Conservation (phyloP, 2,329 filamentous ascomycete species). For the Fusarium scirpi region DNA sequence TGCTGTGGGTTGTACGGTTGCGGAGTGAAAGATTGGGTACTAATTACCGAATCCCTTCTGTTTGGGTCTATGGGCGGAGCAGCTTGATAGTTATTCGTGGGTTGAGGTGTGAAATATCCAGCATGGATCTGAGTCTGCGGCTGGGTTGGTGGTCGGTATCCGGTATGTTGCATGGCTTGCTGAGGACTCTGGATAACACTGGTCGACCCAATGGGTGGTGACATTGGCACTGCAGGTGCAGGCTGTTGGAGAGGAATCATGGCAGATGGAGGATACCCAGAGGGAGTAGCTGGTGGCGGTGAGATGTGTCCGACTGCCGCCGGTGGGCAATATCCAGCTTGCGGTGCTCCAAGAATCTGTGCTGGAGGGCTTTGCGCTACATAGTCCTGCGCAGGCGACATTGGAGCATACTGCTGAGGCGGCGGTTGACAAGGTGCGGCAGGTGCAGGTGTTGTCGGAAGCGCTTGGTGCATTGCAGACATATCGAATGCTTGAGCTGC, state of each 20-base stretch:
- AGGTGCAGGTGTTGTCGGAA: constrained; percentile 1
- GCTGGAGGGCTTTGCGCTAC: not conserved
- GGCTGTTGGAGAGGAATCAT: not conserved
- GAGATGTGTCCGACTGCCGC: constrained; percentile 13
- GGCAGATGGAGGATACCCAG: not conserved
- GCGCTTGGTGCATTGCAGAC: constrained; percentile 25
- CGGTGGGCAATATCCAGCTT: not conserved
- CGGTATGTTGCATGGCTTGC: not conserved
- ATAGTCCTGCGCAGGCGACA: not conserved
- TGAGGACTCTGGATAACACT: not conserved
- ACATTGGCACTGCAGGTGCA: not conserved
- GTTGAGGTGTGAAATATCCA: not conserved
- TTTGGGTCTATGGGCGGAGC: not conserved
- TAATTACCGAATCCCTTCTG: constrained; percentile 10
- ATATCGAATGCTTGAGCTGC: constrained; percentile 24
- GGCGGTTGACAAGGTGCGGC: not conserved
- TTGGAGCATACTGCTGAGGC: not conserved
- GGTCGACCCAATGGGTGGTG: not conserved
- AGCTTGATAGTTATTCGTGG: not conserved
- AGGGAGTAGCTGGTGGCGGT: not conserved
- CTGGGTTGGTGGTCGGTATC: not conserved
- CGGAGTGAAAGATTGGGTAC: not conserved
- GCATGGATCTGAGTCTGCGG: constrained; percentile 1
- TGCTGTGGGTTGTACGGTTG: constrained; percentile 34
- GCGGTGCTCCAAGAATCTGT: not conserved